These are phyloP conservation scores for Oryza nivara DNA, from an alignment of 176 grass and related monocot genomes.

Conservation along the genomic window DNA sequence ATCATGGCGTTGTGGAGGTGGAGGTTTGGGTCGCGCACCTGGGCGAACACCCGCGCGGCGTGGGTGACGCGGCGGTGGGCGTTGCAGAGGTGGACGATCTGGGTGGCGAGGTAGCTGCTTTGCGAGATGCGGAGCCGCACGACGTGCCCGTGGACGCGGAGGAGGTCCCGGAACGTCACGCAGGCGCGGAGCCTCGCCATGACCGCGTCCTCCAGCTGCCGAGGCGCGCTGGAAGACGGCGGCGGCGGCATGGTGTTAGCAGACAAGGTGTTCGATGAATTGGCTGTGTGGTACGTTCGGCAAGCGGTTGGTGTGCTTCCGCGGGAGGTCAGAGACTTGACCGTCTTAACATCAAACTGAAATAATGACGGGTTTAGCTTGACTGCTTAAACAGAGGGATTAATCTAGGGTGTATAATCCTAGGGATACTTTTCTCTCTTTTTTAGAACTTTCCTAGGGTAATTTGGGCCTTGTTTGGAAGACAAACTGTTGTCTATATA, in stretches of 20 bases:
- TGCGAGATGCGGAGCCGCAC: conserved; percentile 47
- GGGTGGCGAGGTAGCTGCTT: conserved; percentile 68
- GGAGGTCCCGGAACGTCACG: conserved; percentile 45
- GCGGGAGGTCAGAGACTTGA: conserved; percentile 11
- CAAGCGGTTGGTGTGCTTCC: not conserved
- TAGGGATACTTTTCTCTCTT: not conserved
- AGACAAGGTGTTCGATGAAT: conserved; percentile 16
- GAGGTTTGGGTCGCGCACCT: conserved; percentile 48
- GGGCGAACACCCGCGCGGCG: conserved; percentile 55
- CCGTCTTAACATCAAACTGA: not conserved
- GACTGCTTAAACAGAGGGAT: not conserved
- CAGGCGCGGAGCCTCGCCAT: conserved; percentile 50
- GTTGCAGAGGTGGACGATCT: conserved; percentile 63
- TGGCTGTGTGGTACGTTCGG: not conserved
- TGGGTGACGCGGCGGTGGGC: conserved; percentile 48
- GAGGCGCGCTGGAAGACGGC: not conserved
- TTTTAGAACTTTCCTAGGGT: not conserved
- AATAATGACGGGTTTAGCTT: not conserved
- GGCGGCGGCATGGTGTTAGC: conserved; percentile 35
- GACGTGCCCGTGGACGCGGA: conserved; percentile 47
- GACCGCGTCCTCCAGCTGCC: conserved; percentile 55
- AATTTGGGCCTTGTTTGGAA: not conserved
- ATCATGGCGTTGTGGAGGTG: conserved; percentile 69
- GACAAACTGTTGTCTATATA: not conserved
- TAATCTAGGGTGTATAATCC: not conserved